Base-by-base conservation (phyloP, 345 rosid species). In the Stellera chamaejasme region DNA sequence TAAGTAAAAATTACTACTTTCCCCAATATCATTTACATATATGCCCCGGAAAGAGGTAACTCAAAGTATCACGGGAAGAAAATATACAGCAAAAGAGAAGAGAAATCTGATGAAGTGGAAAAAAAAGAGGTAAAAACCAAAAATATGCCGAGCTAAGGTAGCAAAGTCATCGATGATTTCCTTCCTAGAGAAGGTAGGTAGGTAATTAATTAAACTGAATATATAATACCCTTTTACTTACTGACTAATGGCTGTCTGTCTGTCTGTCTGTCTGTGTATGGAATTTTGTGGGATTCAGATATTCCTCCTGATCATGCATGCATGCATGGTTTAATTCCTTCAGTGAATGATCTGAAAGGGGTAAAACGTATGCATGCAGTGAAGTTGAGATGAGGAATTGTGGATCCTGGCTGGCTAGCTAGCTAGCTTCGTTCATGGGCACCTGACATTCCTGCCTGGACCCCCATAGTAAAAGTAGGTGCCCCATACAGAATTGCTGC, bases 401-500 rank as follows among this genome's bases (percentile, higher is more conserved):
- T n/a, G n/a, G n/a, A n/a, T n/a, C n/a, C n/a, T n/a, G n/a, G n/a
- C n/a, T n/a, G n/a, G n/a, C n/a, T n/a, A n/a, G n/a, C n/a, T n/a
- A n/a, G 7, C 39, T 8, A 8, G 39, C 9, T 32, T 32, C 41
- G n/a, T 46, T 79, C 71, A 82, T 68, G 91, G 95, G 72, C 98
- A 92, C 53, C 79, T 78, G 26, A 77, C 79, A 61, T 88, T 92
- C 58, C 97, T 82, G 58, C 98, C 98, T 49, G 97, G 98, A 14
- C 98, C 98, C 59, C 98, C 98, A 54, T 88, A 92, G 65, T 88
- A 91, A 73, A 91, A 87, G 66, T 88, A 88, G 59, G 90, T 91
- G n/a, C 97, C 98, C 97, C 98, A 92, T 28, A 68, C 90, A 54
- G 69, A 73, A 61, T 78, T 91, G 66, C 61, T 83, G 11, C 95